Evolutionary conservation across 2,329 filamentous ascomycete species (phyloP), one percentile per base, ranked within the genome.

Genomic region (Madurella fahalii): DNA sequence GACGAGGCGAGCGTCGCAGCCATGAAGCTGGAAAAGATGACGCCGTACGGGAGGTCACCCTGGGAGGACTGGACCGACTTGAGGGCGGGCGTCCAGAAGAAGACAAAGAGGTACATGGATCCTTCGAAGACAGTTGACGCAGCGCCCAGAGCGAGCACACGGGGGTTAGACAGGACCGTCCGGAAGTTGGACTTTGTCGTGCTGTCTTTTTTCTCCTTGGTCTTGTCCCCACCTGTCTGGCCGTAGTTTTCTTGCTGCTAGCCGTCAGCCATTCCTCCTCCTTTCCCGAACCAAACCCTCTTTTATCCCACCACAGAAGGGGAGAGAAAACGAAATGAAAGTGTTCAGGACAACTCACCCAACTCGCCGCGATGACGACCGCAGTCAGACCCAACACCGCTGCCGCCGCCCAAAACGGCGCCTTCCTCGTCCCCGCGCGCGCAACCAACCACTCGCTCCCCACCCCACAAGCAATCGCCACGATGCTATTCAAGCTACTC

Each of bases 21-120:
- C 82, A 85, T 78, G 51, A 80, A 77, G 56, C 72, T 73, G 50
- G 75, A 69, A 57, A 78, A 76, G 53, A 77, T 74, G 50, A 75
- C 64, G 16, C 74, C 78, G 58, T 82, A 79, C 0, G 71, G 69
- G 32, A 71, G 64, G 9, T 53, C 60, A 30, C 50, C 18, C 1
- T 57, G 40, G 1, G 65, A 49, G 7, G 64, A 50, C n/a, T 67
- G 65, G 1, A 69, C 67, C 2, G 71, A 67, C 50, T 69, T 73
- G 43, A 83, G 67, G 2, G 78, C 76, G 0, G 80, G 78, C 2
- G 77, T 74, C 75, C 80, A 83, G 68, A 82, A 81, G 63, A 68
- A 82, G 49, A 83, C 78, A 65, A 82, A 83, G 18, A 83, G 72
- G 64, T 82, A 83, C 71, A 83, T 79, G 15, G 76, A 77, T 13